Evolutionary conservation across 257 asterid genomes (phyloP).

Genomic region (Coffea eugenioides): DNA sequence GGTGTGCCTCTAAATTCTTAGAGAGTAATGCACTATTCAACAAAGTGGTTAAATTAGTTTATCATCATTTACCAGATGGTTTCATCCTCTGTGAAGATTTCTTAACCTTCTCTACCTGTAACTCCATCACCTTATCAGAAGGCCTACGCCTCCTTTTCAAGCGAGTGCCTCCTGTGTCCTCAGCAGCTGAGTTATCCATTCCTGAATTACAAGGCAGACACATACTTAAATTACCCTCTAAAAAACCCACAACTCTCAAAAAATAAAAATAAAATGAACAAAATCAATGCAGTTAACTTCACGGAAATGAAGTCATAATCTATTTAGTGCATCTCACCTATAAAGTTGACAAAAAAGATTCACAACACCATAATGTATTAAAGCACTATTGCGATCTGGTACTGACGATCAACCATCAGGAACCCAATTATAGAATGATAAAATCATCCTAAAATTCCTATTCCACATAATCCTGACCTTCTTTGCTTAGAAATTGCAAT

Average conservation of each 20-base stretch:
- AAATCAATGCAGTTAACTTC: not conserved
- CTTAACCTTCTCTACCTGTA: slow-evolving; percentile 54
- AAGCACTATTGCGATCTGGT: not conserved
- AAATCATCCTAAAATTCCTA: too few species aligned
- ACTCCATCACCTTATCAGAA: slow-evolving; percentile 64
- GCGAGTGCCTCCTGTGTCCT: slow-evolving; percentile 58
- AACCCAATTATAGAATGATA: not conserved
- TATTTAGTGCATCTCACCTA: not conserved
- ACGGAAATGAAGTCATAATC: not conserved
- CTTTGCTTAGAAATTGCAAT: not conserved
- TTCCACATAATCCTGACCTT: not conserved
- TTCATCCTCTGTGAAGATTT: slow-evolving; percentile 44
- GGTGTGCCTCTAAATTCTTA: not conserved
- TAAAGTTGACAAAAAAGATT: not conserved
- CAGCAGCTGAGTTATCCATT: slow-evolving; percentile 61
- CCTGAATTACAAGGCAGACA: slow-evolving; percentile 24
- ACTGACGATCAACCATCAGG: not conserved
- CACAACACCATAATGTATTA: not conserved
- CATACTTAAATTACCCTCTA: not conserved
- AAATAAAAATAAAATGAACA: not conserved
- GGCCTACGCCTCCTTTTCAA: slow-evolving; percentile 62
- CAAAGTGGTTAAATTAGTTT: slow-evolving; percentile 12
- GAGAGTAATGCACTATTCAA: not conserved
- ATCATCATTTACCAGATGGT: slow-evolving; percentile 38
- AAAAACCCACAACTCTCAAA: not conserved